Conservation (phyloP, 2,329 filamentous ascomycete species). For the Dactylellina leptospora region DNA sequence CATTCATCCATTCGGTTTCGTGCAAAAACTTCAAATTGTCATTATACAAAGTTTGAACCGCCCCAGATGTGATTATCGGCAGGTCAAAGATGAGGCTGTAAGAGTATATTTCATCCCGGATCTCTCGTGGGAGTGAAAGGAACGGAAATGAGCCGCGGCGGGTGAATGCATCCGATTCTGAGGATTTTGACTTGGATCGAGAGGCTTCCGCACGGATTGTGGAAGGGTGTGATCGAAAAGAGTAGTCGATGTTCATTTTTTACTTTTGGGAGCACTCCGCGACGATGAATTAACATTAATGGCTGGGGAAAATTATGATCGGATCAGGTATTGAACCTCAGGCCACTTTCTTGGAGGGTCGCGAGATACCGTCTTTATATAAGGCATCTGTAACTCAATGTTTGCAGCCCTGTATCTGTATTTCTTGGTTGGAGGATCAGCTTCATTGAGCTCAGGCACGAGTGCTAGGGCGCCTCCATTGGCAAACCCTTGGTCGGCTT, state of each 20-base stretch:
- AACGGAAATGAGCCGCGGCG: not conserved
- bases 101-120: constrained; percentile 19
- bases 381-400: too few relatives aligned
- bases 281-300: not conserved
- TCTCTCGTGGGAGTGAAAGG: not conserved
- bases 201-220: not conserved
- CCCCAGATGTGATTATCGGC: not conserved
- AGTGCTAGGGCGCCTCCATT: too few relatives aligned
- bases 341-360: too few relatives aligned
- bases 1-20: not conserved
- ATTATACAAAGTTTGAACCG: not conserved
- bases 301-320: not conserved
- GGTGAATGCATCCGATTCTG: not conserved
- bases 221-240: not conserved
- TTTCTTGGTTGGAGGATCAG: not conserved
- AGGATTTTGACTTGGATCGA: not conserved
- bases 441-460: too few relatives aligned
- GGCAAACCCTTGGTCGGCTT: too few relatives aligned
- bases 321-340: not conserved
- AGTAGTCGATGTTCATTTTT: not conserved
- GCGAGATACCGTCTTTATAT: too few relatives aligned
- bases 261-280: not conserved
- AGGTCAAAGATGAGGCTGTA: constrained; percentile 1
- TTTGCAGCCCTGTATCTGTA: not conserved
- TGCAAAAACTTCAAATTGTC: not conserved